These are phyloP conservation scores for Lojkania enalia DNA, from an alignment of 2,329 filamentous ascomycete genomes.

Conservation along the genomic window DNA sequence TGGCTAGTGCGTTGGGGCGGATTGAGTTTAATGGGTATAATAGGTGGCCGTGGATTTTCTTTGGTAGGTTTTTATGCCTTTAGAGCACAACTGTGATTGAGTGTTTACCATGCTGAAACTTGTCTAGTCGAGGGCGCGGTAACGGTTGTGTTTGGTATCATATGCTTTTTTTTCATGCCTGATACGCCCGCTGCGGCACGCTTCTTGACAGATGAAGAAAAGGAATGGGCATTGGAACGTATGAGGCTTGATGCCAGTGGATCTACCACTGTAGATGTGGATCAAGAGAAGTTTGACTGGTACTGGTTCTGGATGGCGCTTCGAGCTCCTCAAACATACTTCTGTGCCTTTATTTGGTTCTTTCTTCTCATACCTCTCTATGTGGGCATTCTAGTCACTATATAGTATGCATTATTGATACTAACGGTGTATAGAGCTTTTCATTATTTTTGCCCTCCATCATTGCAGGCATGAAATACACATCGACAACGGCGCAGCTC, in stretches of 20 bases:
- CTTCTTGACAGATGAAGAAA: slow-evolving; percentile 35
- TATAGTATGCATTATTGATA: background rate
- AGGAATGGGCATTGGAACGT: slow-evolving; percentile 27
- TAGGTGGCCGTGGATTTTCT: too few relatives aligned
- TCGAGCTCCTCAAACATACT: too few relatives aligned
- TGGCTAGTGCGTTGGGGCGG: slow-evolving; percentile 48
- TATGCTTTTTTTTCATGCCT: slow-evolving; percentile 56
- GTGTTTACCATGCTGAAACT: too few relatives aligned
- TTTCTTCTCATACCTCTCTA: background rate
- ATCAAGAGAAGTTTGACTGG: slow-evolving; percentile 48
- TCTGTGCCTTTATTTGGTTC: background rate
- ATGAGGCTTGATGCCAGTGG: slow-evolving; percentile 35
- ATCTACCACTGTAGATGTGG: slow-evolving; percentile 29
- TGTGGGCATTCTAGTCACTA: background rate
- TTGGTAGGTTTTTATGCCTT: too few relatives aligned
- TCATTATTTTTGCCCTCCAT: slow-evolving; percentile 47
- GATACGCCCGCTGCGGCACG: slow-evolving; percentile 49
- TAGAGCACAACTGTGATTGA: too few relatives aligned
- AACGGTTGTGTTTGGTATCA: slow-evolving; percentile 44
- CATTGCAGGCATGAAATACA: slow-evolving; percentile 43
- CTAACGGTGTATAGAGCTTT: too few relatives aligned
- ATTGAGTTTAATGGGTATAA: slow-evolving; percentile 45
- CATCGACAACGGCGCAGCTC: slow-evolving; percentile 44
- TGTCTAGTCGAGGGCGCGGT: slow-evolving; percentile 39
- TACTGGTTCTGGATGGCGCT: slow-evolving; percentile 44